phyloP scores from a whole-genome alignment of 257 asterid species.

The Thymus quinquecostatus region DNA sequence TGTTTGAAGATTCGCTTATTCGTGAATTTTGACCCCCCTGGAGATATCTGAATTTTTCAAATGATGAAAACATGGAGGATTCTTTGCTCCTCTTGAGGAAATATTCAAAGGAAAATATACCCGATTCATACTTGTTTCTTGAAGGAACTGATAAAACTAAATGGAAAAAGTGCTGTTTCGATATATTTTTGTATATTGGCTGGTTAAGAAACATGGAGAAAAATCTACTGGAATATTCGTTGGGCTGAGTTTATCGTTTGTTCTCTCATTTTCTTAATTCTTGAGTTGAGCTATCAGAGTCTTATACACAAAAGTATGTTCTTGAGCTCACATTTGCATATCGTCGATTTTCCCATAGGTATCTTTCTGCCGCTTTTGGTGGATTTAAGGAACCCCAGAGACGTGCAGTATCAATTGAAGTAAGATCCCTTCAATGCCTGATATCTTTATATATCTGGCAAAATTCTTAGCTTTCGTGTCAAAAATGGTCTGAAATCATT shows the following conservation, averaged over 20 bases:
- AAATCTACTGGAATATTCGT: neutral
- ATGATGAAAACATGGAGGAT: neutral
- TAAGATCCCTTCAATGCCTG: conserved; percentile 32
- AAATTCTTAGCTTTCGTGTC: neutral
- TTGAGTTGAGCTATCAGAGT: neutral
- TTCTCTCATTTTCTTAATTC: no score
- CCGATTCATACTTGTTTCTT: neutral
- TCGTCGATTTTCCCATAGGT: conserved; percentile 38
- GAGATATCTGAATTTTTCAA: neutral
- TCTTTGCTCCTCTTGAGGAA: neutral
- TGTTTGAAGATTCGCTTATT: neutral
- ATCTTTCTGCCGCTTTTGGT: conserved; percentile 66
- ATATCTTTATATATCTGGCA: neutral
- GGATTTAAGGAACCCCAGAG: conserved; percentile 86
- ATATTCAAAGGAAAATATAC: neutral
- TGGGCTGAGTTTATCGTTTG: neutral
- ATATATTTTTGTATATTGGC: neutral
- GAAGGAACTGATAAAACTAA: conserved; percentile 10
- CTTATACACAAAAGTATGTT: neutral
- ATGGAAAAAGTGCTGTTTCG: neutral
- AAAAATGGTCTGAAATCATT: neutral
- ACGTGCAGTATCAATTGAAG: conserved; percentile 91
- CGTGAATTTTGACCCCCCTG: neutral
- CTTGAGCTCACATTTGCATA: neutral
- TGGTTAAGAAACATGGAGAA: no score